phyloP scores from a whole-genome alignment of 1,284 basidiomycete species.

The Ganoderma resinaceum region DNA sequence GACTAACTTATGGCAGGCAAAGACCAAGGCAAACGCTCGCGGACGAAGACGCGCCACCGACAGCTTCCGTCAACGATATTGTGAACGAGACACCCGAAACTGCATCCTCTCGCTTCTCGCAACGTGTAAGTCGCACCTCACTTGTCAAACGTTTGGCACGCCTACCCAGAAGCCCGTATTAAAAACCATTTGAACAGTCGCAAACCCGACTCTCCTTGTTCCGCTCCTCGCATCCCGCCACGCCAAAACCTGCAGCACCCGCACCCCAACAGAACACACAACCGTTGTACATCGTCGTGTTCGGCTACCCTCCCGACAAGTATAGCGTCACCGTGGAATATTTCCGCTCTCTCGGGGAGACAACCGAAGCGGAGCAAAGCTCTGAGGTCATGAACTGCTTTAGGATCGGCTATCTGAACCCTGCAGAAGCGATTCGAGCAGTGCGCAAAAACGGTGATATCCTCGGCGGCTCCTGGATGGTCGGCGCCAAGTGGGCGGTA shows the following conservation, averaged over 20 bases:
- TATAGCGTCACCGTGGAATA: slow-evolving; percentile 73
- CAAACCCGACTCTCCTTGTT: slow-evolving; percentile 35
- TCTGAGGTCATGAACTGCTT: slow-evolving; percentile 75
- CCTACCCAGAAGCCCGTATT: slow-evolving; percentile 9
- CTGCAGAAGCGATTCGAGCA: slow-evolving; percentile 75
- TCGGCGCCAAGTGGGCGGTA: slow-evolving; percentile 83
- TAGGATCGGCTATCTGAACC: slow-evolving; percentile 71
- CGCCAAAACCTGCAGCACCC: slow-evolving; percentile 40
- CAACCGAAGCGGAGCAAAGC: slow-evolving; percentile 70
- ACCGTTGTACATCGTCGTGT: slow-evolving; percentile 69
- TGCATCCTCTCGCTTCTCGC: slow-evolving; percentile 45
- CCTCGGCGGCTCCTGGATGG: slow-evolving; percentile 77
- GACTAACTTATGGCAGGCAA: slow-evolving; percentile 23
- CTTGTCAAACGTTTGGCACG: not conserved
- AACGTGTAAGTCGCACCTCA: slow-evolving; percentile 47
- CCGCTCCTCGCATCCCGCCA: slow-evolving; percentile 37
- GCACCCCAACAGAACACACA: slow-evolving; percentile 34
- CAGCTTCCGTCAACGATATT: slow-evolving; percentile 72
- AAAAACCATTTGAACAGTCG: slow-evolving; percentile 43
- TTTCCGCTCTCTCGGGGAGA: slow-evolving; percentile 69
- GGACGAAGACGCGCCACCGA: slow-evolving; percentile 80
- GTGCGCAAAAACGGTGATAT: slow-evolving; percentile 82
- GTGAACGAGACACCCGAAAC: slow-evolving; percentile 61
- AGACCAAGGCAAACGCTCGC: slow-evolving; percentile 65
- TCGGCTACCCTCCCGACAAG: slow-evolving; percentile 78